A percentile compares a stretch with the other conserved stretches of the same genome.
Conservation (phyloP, 805 yeast genomes). For the Hanseniaspora vineae region DNA sequence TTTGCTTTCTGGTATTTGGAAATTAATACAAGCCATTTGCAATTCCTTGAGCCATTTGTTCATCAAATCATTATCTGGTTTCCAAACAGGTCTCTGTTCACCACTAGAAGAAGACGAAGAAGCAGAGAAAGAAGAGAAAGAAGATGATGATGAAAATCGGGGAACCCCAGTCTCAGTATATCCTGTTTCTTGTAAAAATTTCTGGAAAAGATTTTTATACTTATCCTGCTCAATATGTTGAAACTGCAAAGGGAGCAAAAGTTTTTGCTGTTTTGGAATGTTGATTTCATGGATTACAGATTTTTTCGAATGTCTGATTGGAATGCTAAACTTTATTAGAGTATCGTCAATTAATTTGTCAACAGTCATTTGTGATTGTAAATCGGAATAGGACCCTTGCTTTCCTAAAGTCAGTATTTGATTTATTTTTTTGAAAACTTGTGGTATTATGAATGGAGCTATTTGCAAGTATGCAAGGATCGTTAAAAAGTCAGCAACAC, state of each 20-base stretch:
- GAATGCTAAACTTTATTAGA: conserved; percentile 16
- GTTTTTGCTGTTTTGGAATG: conserved; percentile 68
- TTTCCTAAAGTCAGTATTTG: too few relatives aligned
- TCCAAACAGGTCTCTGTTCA: too few relatives aligned
- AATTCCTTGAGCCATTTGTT: background rate
- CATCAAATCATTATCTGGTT: background rate
- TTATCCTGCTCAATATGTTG: conserved; percentile 76
- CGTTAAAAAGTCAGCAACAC: conserved; percentile 52
- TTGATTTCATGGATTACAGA: conserved; percentile 67
- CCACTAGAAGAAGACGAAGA: too few relatives aligned
- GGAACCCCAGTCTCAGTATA: background rate
- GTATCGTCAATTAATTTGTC: conserved; percentile 8
- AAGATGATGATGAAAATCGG: too few relatives aligned
- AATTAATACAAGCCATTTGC: background rate
- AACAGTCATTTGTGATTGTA: background rate
- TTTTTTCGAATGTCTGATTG: conserved; percentile 63
- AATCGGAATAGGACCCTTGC: background rate
- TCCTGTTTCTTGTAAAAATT: conserved; percentile 34
- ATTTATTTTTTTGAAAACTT: conserved; percentile 4
- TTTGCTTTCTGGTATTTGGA: too few relatives aligned
- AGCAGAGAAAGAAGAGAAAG: too few relatives aligned
- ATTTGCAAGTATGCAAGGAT: conserved; percentile 53
- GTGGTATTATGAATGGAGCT: conserved; percentile 41
- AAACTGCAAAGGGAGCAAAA: conserved; percentile 60
- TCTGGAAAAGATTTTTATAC: conserved; percentile 49